Percentiles rank a stretch among this genome's conserved stretches.
Evolutionary conservation across 164 flowering plant species (phyloP).

Genomic region (Sedum album): DNA sequence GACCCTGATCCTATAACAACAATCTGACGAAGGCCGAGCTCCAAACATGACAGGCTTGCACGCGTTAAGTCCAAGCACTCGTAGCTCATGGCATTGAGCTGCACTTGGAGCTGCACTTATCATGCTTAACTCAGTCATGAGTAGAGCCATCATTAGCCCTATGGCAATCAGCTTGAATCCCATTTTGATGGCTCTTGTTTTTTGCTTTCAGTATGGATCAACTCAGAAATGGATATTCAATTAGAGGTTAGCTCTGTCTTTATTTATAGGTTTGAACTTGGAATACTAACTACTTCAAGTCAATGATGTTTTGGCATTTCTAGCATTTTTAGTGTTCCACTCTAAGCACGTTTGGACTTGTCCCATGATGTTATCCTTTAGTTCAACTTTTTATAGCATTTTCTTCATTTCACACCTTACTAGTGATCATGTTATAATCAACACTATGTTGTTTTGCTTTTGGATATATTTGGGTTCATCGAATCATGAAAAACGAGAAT

Average conservation of each 20-base stretch:
- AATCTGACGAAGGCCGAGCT: neutral
- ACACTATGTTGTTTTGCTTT: too few relatives aligned
- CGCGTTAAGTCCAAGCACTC: slow-evolving; percentile 5
- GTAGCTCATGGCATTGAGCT: neutral
- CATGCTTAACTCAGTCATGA: neutral
- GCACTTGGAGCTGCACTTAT: neutral
- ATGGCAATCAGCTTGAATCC: neutral
- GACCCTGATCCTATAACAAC: slow-evolving; percentile 5
- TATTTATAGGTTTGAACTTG: slow-evolving; percentile 2
- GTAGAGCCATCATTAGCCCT: neutral
- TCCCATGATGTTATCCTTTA: neutral
- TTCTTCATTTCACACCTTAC: neutral
- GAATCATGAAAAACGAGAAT: too few relatives aligned
- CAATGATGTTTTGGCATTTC: neutral
- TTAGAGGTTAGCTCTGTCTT: neutral
- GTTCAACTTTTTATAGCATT: neutral
- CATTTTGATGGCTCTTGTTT: neutral
- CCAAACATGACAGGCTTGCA: slow-evolving; percentile 2
- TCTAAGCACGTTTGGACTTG: neutral
- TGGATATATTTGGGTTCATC: too few relatives aligned
- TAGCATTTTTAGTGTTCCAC: neutral
- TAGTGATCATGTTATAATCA: neutral
- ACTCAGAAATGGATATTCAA: neutral
- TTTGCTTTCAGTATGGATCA: neutral
- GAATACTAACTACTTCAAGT: too few relatives aligned